Evolutionary conservation across 2,329 filamentous ascomycete genomes (phyloP).

Genomic region (Chaetomium sp.): DNA sequence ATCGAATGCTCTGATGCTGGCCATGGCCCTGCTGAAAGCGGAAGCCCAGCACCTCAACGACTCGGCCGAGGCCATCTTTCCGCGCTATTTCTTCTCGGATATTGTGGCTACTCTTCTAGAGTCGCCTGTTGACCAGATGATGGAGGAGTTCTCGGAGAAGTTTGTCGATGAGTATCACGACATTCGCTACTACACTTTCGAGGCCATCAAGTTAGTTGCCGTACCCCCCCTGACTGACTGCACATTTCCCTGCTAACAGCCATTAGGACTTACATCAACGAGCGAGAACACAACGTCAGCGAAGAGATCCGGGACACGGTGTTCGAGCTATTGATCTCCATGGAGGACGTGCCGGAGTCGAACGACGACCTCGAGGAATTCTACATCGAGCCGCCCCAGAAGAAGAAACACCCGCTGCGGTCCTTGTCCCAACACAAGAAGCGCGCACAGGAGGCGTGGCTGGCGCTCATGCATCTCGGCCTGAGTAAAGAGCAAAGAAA

Average conservation of each 20-base stretch:
- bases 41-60: conserved; percentile 59
- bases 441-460: conserved; percentile 79
- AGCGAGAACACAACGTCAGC: conserved; percentile 23
- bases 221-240: conserved; percentile 6
- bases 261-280: conserved; percentile 29
- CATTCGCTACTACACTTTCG: conserved; percentile 75
- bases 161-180: conserved; percentile 78
- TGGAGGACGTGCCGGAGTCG: conserved; percentile 65
- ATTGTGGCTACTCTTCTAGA: conserved; percentile 58
- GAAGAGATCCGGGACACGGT: conserved; percentile 47
- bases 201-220: conserved; percentile 57
- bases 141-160: conserved; percentile 67
- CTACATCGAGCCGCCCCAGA: conserved; percentile 56
- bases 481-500: conserved; percentile 72
- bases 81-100: conserved; percentile 56
- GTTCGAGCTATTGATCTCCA: conserved; percentile 56
- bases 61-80: conserved; percentile 62
- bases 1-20: conserved; percentile 65
- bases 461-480: conserved; percentile 63
- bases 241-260: conserved; percentile 15
- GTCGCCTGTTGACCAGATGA: conserved; percentile 52
- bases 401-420: conserved; percentile 59
- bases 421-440: conserved; percentile 68
- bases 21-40: conserved; percentile 78
- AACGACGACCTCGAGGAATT: conserved; percentile 62